Conservation (phyloP, 1,139 yeast genomes). For the Ashbya aceris region DNA sequence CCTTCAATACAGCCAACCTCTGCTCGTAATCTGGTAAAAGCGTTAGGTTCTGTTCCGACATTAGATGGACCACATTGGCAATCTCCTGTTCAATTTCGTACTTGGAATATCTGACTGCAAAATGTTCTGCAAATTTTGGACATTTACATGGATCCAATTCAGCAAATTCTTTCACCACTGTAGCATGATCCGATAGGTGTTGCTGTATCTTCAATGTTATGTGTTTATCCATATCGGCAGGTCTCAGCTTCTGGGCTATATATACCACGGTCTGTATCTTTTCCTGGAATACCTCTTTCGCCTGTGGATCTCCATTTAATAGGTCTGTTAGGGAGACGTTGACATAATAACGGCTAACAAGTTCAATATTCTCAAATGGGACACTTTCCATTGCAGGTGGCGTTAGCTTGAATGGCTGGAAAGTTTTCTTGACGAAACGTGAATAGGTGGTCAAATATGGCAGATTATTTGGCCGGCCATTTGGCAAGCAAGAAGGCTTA, state of each 20-base stretch:
- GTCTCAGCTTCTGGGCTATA: conserved; percentile 41
- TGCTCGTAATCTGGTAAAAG: conserved; percentile 90
- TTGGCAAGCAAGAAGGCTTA: conserved; percentile 20
- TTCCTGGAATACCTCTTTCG: conserved; percentile 35
- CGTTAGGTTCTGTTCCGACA: conserved; percentile 83
- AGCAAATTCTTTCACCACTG: conserved; percentile 33
- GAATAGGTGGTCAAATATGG: conserved; percentile 45
- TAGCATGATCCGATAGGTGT: conserved; percentile 37
- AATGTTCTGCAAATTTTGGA: conserved; percentile 42
- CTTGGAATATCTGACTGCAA: conserved; percentile 39
- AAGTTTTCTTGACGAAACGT: conserved; percentile 26
- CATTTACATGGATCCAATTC: conserved; percentile 29
- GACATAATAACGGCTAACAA: conserved; percentile 40
- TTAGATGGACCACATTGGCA: conserved; percentile 45
- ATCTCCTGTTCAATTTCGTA: conserved; percentile 43
- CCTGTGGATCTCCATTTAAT: conserved; percentile 37
- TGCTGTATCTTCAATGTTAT: conserved; percentile 49
- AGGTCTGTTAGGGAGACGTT: conserved; percentile 37
- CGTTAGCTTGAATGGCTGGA: conserved; percentile 29
- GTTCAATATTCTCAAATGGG: conserved; percentile 40
- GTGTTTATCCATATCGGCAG: conserved; percentile 36
- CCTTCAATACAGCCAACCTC: conserved; percentile 65
- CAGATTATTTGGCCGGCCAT: conserved; percentile 31
- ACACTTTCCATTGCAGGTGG: conserved; percentile 37
- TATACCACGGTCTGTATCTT: conserved; percentile 36